Evolutionary conservation across 225 moss, liverwort and hornwort genomes (phyloP).

Genomic region (Straminergon stramineum): DNA sequence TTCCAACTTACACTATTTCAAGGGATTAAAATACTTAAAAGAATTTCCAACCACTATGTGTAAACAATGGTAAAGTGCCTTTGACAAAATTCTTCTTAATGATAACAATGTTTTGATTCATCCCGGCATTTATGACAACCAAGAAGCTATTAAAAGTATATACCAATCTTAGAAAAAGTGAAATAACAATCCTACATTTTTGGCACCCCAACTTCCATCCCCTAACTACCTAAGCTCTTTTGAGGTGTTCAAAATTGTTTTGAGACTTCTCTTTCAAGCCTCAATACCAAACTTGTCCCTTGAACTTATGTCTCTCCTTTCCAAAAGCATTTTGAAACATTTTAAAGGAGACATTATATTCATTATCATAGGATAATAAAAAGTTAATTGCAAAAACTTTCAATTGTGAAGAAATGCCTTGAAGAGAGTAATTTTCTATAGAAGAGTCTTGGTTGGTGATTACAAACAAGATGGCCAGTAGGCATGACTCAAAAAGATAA

Average conservation of each 20-base stretch:
- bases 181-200: neutral
- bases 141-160: neutral
- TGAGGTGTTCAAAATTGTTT: neutral
- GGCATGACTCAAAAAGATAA: neutral
- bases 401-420: neutral
- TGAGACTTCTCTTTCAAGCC: neutral
- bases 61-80: neutral
- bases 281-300: neutral
- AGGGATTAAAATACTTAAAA: neutral
- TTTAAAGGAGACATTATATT: neutral
- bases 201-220: neutral
- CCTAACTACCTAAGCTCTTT: neutral
- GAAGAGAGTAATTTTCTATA: neutral
- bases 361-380: neutral
- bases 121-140: accelerated
- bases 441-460: accelerated
- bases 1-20: neutral
- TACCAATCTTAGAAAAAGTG: neutral
- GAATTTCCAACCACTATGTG: neutral
- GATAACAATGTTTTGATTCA: neutral
- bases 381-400: neutral
- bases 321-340: neutral
- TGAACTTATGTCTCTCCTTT: neutral
- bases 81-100: neutral
- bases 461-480: neutral